Evolutionary conservation across 2,329 filamentous ascomycete genomes (phyloP).

Genomic region (Westerdykella sp.): DNA sequence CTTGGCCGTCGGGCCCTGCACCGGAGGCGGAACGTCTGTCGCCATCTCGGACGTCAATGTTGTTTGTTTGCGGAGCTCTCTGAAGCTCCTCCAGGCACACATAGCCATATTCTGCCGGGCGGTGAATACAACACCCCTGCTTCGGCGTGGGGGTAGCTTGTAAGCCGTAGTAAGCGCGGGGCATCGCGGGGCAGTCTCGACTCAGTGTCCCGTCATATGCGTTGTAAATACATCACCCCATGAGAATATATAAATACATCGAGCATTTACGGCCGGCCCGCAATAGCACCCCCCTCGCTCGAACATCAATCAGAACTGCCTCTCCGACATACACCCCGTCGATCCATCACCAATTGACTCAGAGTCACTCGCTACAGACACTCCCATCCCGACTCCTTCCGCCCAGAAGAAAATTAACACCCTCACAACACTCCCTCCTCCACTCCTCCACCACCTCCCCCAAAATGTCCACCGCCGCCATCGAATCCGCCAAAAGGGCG

Average conservation of each 20-base stretch:
- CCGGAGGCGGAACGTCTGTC: slow-evolving; percentile 31
- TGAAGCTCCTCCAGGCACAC: slow-evolving; percentile 6
- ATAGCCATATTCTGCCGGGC: slow-evolving; percentile 12
- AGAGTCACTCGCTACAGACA: no score
- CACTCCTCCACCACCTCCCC: not conserved
- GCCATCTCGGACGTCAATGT: slow-evolving; percentile 19
- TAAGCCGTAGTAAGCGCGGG: not conserved
- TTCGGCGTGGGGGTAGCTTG: not conserved
- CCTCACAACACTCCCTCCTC: not conserved
- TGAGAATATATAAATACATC: no score
- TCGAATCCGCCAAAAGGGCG: slow-evolving; percentile 69
- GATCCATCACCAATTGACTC: no score
- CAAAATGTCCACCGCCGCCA: slow-evolving; percentile 9
- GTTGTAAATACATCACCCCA: no score
- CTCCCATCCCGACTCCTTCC: slow-evolving; percentile 1
- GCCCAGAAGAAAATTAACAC: not conserved
- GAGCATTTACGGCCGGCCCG: no score
- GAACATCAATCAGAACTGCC: no score
- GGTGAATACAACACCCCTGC: slow-evolving; percentile 5
- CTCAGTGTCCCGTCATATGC: no score
- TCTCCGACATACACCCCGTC: no score
- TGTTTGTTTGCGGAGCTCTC: not conserved
- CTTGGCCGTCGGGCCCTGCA: slow-evolving; percentile 39
- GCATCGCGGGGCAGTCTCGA: not conserved
- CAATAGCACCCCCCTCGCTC: no score